Evolutionary conservation across 805 yeast species (phyloP), one percentile per base, ranked within the genome.

Genomic region (Monosporozyma yasuniensis): DNA sequence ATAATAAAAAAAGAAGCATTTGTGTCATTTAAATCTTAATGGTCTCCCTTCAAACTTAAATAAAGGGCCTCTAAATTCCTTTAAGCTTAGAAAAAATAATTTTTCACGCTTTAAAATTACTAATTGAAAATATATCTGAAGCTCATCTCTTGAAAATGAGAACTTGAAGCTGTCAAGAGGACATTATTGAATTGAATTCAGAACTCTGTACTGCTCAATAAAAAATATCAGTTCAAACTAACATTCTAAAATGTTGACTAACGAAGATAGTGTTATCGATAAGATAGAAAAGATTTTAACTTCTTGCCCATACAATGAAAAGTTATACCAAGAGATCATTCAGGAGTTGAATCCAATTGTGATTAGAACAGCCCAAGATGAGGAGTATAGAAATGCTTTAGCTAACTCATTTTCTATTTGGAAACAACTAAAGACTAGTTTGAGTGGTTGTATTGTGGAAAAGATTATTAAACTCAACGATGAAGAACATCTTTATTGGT

Each of bases 321-420:
- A 49, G 6, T 5, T 48, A 7, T 53, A 53, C 23, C 25, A 48
- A n/a, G 38, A 21, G 14, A 44, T 35, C 6, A 11, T 55, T 8
- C 35, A 46, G 4, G 37, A 48, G 5, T 46, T 64, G 28, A 59
- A 56, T 44, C 59, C 56, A 1, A 45, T 61, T 8, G 66, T 64
- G 1, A 52, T 54, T n/a, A 50, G 48, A 28, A 48, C 65, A n/a
- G 55, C 63, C 12, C 55, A 55, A 22, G 61, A 68, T 49, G 66
- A 62, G 30, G 41, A 34, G 0, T 58, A 61, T 19, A 58, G 71
- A 44, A 48, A 50, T 3, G 34, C 51, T 3, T 46, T 70, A 22
- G 61, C 70, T 2, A 46, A 50, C 9, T 55, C 64, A 4, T 53
- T 52, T 41, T 47, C 47, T 5, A 21, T 63, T 10, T 70, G 73